phyloP scores from a whole-genome alignment of 2,329 filamentous ascomycete species.

The Nothophoma quercina region DNA sequence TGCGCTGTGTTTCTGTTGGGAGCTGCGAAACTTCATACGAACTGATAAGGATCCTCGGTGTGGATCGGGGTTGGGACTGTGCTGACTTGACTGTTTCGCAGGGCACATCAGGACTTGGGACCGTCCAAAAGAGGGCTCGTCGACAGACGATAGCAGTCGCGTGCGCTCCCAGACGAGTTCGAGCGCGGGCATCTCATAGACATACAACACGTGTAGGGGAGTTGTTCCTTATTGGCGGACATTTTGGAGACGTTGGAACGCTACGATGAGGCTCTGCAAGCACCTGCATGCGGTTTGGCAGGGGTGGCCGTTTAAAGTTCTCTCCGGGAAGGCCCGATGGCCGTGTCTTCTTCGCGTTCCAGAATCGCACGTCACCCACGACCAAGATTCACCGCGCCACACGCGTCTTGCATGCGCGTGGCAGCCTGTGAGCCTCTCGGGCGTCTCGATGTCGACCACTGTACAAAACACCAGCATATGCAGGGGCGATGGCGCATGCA shows the following conservation, averaged over 20 bases:
- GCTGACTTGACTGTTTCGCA: conserved; percentile 48
- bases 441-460: too few relatives aligned
- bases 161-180: conserved; percentile 19
- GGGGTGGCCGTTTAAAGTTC: conserved; percentile 6
- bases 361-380: conserved; percentile 10
- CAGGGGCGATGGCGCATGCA: conserved; percentile 11
- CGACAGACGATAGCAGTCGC: conserved; percentile 42
- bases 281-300: conserved; percentile 13
- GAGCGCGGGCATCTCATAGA: conserved; percentile 9
- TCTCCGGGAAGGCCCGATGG: conserved; percentile 17
- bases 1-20: conserved; percentile 21
- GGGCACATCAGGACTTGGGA: conserved; percentile 80
- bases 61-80: conserved; percentile 25
- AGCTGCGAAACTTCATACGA: conserved; percentile 16
- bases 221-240: conserved; percentile 5
- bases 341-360: conserved; percentile 5
- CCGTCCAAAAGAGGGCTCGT: conserved; percentile 62
- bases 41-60: conserved; percentile 15
- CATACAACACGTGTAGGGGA: conserved; percentile 4
- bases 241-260: conserved; percentile 1
- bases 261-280: conserved; percentile 21
- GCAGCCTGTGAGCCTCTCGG: neutral
- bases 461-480: conserved; percentile 12
- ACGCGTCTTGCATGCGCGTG: conserved; percentile 11
- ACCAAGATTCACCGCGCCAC: conserved; percentile 14